Evolutionary conservation across 208 protist species (phyloP).

Genomic region (Trypanosoma platydactyli): DNA sequence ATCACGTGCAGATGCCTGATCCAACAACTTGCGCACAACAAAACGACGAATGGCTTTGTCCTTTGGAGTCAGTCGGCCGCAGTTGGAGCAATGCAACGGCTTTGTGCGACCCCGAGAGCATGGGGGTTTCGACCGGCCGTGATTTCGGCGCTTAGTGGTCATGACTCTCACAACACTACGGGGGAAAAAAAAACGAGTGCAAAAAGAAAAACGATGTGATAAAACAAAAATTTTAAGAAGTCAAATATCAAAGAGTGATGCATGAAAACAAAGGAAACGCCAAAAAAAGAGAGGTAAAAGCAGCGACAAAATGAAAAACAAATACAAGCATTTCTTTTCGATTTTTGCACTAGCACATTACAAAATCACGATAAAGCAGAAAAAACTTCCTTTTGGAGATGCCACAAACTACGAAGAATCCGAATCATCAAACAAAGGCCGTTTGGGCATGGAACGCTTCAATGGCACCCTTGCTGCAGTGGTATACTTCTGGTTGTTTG

Average conservation of each 20-base stretch:
- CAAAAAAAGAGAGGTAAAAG: conserved; percentile 16
- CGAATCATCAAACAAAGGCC: conserved; percentile 3
- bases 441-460: conserved; percentile 13
- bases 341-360: conserved; percentile 4
- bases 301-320: conserved; percentile 7
- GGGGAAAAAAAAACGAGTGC: conserved; percentile 1
- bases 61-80: conserved; percentile 90
- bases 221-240: no score
- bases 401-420: conserved; percentile 10
- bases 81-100: conserved; percentile 94
- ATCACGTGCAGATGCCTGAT: conserved; percentile 96
- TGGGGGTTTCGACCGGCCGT: conserved; percentile 90
- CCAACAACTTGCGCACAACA: conserved; percentile 98
- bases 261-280: background rate
- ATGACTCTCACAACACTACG: conserved; percentile 35
- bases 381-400: conserved; percentile 5
- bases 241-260: no score
- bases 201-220: no score
- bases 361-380: conserved; percentile 2
- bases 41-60: conserved; percentile 99
- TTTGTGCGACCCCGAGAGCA: conserved; percentile 89
- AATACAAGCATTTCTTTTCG: background rate
- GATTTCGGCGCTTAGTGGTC: conserved; percentile 93
- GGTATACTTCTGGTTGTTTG: background rate
- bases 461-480: background rate